phyloP scores from a whole-genome alignment of 2,329 filamentous ascomycete species.

The Colletotrichum aenigma region DNA sequence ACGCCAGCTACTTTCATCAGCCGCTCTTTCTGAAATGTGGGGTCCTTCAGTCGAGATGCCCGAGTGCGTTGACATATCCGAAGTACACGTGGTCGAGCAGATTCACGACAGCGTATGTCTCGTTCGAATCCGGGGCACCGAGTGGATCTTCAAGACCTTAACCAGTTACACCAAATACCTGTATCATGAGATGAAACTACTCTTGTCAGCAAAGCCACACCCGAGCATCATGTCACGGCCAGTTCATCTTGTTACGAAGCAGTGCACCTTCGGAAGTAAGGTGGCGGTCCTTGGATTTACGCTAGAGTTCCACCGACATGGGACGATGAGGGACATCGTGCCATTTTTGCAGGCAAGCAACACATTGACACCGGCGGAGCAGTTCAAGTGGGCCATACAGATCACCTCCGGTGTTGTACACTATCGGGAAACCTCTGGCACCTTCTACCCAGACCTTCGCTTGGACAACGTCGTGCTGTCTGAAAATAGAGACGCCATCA shows the following conservation, averaged over 20 bases:
- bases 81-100: conserved; percentile 55
- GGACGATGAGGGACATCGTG: conserved; percentile 59
- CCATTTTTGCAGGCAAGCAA: conserved; percentile 54
- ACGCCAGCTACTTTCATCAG: conserved; percentile 50
- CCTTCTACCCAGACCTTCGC: conserved; percentile 63
- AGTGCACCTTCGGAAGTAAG: conserved; percentile 60
- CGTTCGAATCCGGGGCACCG: conserved; percentile 45
- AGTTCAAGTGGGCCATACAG: conserved; percentile 59
- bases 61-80: conserved; percentile 50
- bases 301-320: conserved; percentile 56
- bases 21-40: conserved; percentile 49
- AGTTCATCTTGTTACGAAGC: conserved; percentile 59
- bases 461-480: conserved; percentile 64
- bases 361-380: conserved; percentile 44
- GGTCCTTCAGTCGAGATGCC: conserved; percentile 44
- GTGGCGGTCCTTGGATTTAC: conserved; percentile 61
- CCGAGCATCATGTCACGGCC: conserved; percentile 57
- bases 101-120: conserved; percentile 65
- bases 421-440: conserved; percentile 45
- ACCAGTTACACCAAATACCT: conserved; percentile 63
- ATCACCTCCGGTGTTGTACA: conserved; percentile 56
- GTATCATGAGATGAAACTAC: conserved; percentile 63
- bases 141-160: conserved; percentile 63
- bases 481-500: conserved; percentile 48
- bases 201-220: conserved; percentile 57